These are phyloP conservation scores for Aspergillus viridinutans DNA, from an alignment of 2,329 filamentous ascomycete genomes.

Conservation along the genomic window DNA sequence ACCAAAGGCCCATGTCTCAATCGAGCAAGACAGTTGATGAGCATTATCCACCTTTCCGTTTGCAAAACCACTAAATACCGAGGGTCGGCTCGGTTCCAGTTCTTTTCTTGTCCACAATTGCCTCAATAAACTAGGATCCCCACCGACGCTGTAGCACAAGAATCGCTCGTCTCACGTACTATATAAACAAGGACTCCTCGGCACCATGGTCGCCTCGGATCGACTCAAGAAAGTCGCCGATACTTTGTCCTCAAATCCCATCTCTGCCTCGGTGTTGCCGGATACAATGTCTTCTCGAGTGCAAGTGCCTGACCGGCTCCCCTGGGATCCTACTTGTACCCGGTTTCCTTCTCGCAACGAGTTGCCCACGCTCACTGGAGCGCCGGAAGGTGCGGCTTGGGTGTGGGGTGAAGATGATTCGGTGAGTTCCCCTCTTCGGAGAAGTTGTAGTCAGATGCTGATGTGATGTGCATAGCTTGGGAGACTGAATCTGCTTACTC, in stretches of 20 bases:
- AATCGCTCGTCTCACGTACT: background rate
- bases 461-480: conserved; percentile 17
- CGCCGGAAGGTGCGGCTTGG: conserved; percentile 56
- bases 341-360: conserved; percentile 52
- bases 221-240: conserved; percentile 1
- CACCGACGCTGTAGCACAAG: background rate
- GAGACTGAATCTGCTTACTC: conserved; percentile 55
- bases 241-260: background rate
- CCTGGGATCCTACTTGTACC: conserved; percentile 52
- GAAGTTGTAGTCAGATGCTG: background rate
- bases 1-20: background rate
- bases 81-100: background rate
- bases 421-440: conserved; percentile 24
- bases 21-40: background rate
- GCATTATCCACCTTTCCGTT: background rate
- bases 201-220: conserved; percentile 1
- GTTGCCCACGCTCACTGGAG: conserved; percentile 49
- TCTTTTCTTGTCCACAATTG: background rate
- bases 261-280: background rate
- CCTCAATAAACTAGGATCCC: background rate
- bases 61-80: background rate
- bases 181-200: background rate
- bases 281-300: conserved; percentile 6
- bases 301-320: conserved; percentile 35
- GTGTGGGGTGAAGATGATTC: conserved; percentile 57